Conservation (phyloP, 345 rosid genomes). For the Salix brachista region DNA sequence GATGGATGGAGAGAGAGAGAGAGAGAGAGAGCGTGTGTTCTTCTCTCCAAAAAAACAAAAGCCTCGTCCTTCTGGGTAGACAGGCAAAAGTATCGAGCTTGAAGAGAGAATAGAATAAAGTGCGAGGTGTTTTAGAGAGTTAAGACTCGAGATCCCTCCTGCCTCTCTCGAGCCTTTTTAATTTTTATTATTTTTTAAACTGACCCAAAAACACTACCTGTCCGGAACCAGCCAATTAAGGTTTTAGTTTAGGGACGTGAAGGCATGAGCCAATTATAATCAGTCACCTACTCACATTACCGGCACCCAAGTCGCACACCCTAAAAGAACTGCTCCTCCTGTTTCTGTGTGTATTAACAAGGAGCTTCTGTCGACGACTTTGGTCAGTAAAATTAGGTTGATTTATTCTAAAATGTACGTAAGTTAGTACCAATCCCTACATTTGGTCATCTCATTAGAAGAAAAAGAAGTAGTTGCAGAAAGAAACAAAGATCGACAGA, state of each 20-base stretch:
- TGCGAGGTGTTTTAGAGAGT: conserved; percentile 10
- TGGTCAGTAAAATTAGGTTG: conserved; percentile 32
- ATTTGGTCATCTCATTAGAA: conserved; percentile 15
- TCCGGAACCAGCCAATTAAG: conserved; percentile 14
- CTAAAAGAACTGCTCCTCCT: background rate
- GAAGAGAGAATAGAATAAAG: conserved; percentile 50
- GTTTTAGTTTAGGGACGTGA: background rate
- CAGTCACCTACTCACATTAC: conserved; percentile 20
- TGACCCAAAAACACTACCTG: conserved; percentile 13
- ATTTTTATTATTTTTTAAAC: background rate
- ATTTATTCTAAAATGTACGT: background rate
- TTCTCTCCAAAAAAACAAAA: conserved; percentile 12
- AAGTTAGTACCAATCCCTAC: conserved; percentile 7
- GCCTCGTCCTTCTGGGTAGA: conserved; percentile 38
- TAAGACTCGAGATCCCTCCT: conserved; percentile 14
- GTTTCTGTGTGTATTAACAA: background rate
- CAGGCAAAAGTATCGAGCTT: conserved; percentile 46
- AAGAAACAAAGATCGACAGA: background rate
- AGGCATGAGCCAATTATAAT: conserved; percentile 22
- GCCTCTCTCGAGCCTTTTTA: conserved; percentile 17
- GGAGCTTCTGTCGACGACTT: conserved; percentile 4
- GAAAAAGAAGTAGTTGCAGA: background rate
- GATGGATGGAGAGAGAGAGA: background rate
- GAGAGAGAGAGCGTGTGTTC: conserved; percentile 23
- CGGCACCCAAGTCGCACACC: background rate